Percentiles rank a stretch among this genome's conserved stretches.
These are phyloP conservation scores for Hymenoscyphus linearis DNA, from an alignment of 2,329 filamentous ascomycete species.

Conservation along the genomic window DNA sequence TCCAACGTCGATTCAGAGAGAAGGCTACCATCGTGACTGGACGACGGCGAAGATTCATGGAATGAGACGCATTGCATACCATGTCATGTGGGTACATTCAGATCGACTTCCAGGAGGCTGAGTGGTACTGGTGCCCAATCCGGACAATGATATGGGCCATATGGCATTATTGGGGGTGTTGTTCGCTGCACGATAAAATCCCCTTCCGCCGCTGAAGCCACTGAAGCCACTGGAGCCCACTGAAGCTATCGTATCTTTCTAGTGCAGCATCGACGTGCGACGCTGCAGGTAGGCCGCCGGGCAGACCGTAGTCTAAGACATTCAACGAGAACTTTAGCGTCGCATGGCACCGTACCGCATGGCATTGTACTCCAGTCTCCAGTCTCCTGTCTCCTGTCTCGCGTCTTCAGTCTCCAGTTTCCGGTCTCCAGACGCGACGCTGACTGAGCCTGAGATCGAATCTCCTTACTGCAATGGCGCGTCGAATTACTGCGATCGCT, in stretches of 20 bases:
- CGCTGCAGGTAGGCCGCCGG: neutral
- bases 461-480: neutral
- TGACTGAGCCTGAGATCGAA: neutral
- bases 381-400: too few species aligned
- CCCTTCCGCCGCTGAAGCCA: neutral
- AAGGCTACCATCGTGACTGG: neutral
- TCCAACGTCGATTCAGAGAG: neutral
- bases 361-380: too few species aligned
- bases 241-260: neutral
- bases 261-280: neutral
- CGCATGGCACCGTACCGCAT: neutral
- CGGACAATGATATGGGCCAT: neutral
- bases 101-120: neutral
- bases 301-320: neutral
- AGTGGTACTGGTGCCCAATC: neutral
- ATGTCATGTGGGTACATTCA: neutral
- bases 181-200: constrained; percentile 4
- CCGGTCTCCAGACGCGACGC: too few species aligned
- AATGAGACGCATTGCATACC: neutral
- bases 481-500: neutral
- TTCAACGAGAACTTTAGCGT: neutral
- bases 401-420: too few species aligned
- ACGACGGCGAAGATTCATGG: neutral
- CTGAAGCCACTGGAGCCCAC: neutral
- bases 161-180: neutral